Percentiles rank a stretch among this genome's conserved stretches.
phyloP scores from a whole-genome alignment of 352 stramenopile genomes.

The Globisporangium cylindrosporum region DNA sequence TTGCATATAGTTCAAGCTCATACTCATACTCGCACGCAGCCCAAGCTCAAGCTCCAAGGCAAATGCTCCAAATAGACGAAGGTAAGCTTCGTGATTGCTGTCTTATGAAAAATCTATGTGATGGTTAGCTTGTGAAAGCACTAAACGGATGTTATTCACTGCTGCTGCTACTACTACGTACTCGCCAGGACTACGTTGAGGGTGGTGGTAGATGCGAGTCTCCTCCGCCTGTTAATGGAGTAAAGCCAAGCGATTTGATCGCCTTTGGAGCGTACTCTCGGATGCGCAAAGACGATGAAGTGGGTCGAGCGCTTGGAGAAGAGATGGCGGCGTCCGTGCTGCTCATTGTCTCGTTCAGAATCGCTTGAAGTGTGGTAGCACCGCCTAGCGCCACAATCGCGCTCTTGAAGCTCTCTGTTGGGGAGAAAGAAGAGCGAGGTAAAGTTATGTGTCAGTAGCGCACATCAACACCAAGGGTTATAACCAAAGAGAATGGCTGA shows the following conservation, averaged over 20 bases:
- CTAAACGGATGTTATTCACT: neutral
- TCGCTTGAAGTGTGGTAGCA: conserved; percentile 53
- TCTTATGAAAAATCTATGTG: conserved; percentile 3
- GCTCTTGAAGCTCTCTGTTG: conserved; percentile 44
- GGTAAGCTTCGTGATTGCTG: neutral
- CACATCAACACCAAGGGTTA: neutral
- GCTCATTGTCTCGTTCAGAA: conserved; percentile 52
- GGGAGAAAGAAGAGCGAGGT: neutral
- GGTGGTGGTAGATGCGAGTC: neutral
- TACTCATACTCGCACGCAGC: no score
- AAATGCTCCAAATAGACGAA: neutral
- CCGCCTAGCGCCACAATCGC: conserved; percentile 52
- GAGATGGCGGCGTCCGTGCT: neutral
- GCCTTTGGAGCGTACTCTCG: conserved; percentile 75
- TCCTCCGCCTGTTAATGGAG: conserved; percentile 24
- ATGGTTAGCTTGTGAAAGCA: neutral
- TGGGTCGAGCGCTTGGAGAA: conserved; percentile 22
- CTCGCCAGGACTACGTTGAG: neutral
- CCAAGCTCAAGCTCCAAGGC: neutral
- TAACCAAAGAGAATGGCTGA: conserved; percentile 16
- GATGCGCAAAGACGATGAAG: conserved; percentile 69
- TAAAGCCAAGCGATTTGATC: conserved; percentile 66
- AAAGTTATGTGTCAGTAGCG: neutral
- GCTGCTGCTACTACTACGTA: neutral
- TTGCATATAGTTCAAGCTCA: neutral